Base-by-base conservation (phyloP, 2,329 filamentous ascomycete genomes). In the Talaromyces sp. region DNA sequence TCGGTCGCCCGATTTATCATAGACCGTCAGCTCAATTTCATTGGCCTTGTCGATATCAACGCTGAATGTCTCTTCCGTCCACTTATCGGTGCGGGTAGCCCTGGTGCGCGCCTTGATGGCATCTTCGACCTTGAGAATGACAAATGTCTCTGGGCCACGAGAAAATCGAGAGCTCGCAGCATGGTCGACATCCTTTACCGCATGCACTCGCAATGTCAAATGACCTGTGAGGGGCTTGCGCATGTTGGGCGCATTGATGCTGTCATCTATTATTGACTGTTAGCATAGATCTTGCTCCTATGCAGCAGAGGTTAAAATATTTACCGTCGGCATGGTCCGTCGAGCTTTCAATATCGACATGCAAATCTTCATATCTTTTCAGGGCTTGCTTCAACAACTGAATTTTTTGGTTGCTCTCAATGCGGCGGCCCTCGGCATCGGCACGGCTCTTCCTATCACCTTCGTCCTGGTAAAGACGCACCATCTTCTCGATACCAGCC, bases 401-500 rank as follows among this genome's bases (percentile, higher is more conserved):
- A 54, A 99, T 97, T 80, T 99, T 99, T 76, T 97, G 93, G 74
- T 92, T 96, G 78, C 93, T 97, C 78, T 99, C 94, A 63, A 96
- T 88, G 61, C 90, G 85, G 70, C 91, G 87, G 55, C 88, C 90
- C 68, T 96, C 92, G 48, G 94, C 94, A 75, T 99, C 94, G 61
- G 90, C 87, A 74, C 89, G 91, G 79, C 93, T 97, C 81, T 96
- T 97, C 68, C 92, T 88, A 73, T 99, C 94, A 31, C 94, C 93
- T 75, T 97, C 94, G 84, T 97, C 94, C 72, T 94, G 88, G 73
- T 99, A 99, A 38, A 99, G 82, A 74, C 94, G 91, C 53, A 97
- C 91, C 94, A 99, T 97, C 80, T 99, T 99, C 77, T 99, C 94
- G 68, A 99, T 94, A 63, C 94, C 94, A 71, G 96, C 95, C 66